Conservation (phyloP, 208 protist species). For the Crithidia bombi region DNA sequence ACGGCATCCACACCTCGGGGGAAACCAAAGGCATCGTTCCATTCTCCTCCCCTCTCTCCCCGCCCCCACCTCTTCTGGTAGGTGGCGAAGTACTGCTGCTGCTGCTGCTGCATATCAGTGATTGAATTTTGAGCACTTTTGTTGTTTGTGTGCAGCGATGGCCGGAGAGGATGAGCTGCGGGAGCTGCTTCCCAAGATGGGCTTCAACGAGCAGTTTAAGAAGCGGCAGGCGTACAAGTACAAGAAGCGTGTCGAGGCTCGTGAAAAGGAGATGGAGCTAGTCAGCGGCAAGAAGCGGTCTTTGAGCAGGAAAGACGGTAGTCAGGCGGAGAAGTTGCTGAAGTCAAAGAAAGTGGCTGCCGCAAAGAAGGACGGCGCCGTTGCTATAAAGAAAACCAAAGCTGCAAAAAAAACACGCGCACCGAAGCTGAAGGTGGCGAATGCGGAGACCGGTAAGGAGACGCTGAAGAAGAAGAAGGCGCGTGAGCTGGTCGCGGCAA, state of each 20-base stretch:
- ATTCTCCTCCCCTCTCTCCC: too few relatives aligned
- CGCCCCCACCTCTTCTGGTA: too few relatives aligned
- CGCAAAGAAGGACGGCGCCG: constrained; percentile 17
- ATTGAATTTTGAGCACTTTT: too few relatives aligned
- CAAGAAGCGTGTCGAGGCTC: constrained; percentile 42
- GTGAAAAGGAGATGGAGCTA: constrained; percentile 35
- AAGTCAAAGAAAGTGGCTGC: not conserved
- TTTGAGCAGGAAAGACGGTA: not conserved
- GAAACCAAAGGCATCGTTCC: too few relatives aligned
- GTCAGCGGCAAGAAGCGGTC: constrained; percentile 33
- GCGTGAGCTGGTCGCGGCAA: constrained; percentile 34
- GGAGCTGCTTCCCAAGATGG: constrained; percentile 45
- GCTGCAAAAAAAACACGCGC: constrained; percentile 40
- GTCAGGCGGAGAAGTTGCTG: not conserved
- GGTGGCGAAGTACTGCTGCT: too few relatives aligned
- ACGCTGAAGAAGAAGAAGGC: constrained; percentile 65
- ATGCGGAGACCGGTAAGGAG: constrained; percentile 52
- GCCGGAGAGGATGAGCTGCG: constrained; percentile 32
- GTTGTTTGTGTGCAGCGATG: too few relatives aligned
- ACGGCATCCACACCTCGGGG: too few relatives aligned
- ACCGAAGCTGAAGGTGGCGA: constrained; percentile 48
- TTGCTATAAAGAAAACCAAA: not conserved
- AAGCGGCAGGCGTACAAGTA: constrained; percentile 52
- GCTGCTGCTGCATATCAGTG: too few relatives aligned
- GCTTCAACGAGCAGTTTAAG: constrained; percentile 69